phyloP scores from a whole-genome alignment of 768 basidiomycete genomes.

The Lyophyllum decastes region DNA sequence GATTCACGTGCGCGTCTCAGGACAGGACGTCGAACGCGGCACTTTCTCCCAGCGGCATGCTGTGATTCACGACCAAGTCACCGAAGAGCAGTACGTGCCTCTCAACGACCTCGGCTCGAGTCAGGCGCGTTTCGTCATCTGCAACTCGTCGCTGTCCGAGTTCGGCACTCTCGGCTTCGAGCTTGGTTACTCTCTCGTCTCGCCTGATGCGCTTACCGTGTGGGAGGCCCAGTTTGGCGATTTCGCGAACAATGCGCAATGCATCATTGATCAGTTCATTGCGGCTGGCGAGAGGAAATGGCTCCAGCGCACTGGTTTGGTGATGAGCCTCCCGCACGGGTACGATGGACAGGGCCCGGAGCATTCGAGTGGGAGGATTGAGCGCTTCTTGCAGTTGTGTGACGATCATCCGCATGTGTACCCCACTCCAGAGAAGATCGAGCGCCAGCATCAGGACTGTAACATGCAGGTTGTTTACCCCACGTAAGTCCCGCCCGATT shows the following conservation, averaged over 20 bases:
- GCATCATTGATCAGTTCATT: constrained; percentile 98
- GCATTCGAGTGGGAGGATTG: constrained; percentile 93
- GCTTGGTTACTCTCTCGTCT: constrained; percentile 97
- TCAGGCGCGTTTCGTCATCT: constrained; percentile 91
- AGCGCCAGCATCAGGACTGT: constrained; percentile 97
- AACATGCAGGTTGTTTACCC: constrained; percentile 99
- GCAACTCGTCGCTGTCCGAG: constrained; percentile 97
- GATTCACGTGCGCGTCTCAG: constrained; percentile 92
- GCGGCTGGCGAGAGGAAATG: constrained; percentile 97
- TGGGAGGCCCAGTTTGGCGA: constrained; percentile 99
- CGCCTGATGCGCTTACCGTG: constrained; percentile 87
- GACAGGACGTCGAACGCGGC: constrained; percentile 98
- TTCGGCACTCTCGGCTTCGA: constrained; percentile 96
- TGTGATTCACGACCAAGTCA: constrained; percentile 93
- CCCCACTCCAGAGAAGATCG: constrained; percentile 87
- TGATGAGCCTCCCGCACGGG: constrained; percentile 89
- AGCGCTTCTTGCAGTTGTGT: constrained; percentile 96
- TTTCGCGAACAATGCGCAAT: constrained; percentile 96
- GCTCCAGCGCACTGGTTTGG: constrained; percentile 91
- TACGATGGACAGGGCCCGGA: constrained; percentile 99
- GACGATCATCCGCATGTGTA: constrained; percentile 94
- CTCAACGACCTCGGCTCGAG: constrained; percentile 84
- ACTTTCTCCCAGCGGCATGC: constrained; percentile 99
- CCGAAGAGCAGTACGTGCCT: constrained; percentile 87
- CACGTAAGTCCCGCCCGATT: constrained; percentile 55